Evolutionary conservation across 1,284 basidiomycete genomes (phyloP).

Genomic region (Meira miltonrushii): DNA sequence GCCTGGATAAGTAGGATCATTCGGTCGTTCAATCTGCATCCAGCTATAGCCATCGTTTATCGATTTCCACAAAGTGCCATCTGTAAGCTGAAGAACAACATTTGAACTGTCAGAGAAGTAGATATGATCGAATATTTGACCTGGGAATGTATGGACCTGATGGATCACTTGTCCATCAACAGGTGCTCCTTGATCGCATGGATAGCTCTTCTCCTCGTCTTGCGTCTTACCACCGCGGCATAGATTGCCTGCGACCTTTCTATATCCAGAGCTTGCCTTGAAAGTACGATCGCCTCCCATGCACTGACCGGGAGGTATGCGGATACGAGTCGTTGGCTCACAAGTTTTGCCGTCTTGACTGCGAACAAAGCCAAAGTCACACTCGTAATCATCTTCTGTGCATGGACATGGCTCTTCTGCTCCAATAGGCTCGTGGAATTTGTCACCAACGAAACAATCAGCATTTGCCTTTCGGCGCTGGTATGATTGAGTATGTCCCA

Average conservation of each 20-base stretch:
- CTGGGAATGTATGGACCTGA: slow-evolving; percentile 64
- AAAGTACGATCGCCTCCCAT: slow-evolving; percentile 62
- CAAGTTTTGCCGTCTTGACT: slow-evolving; percentile 66
- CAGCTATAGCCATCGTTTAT: slow-evolving; percentile 90
- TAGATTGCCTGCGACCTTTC: slow-evolving; percentile 86
- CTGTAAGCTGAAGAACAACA: slow-evolving; percentile 72
- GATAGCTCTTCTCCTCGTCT: slow-evolving; percentile 68
- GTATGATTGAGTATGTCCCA: slow-evolving; percentile 99
- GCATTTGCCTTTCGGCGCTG: slow-evolving; percentile 74
- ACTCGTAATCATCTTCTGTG: slow-evolving; percentile 84
- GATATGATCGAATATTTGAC: slow-evolving; percentile 68
- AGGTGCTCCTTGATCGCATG: slow-evolving; percentile 59
- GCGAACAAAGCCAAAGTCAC: slow-evolving; percentile 81
- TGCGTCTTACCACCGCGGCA: slow-evolving; percentile 64
- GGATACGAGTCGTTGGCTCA: slow-evolving; percentile 72
- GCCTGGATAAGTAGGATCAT: slow-evolving; percentile 45
- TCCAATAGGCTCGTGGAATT: slow-evolving; percentile 57
- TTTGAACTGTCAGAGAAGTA: slow-evolving; percentile 71
- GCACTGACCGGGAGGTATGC: slow-evolving; percentile 75
- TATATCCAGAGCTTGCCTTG: slow-evolving; percentile 81
- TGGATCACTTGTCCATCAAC: slow-evolving; percentile 49
- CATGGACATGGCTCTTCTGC: slow-evolving; percentile 80
- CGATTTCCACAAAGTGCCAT: slow-evolving; percentile 82
- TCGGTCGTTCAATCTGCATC: slow-evolving; percentile 60
- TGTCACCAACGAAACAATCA: slow-evolving; percentile 85